Conservation (phyloP, 163 green algal species). For the Chloromonas sp. region DNA sequence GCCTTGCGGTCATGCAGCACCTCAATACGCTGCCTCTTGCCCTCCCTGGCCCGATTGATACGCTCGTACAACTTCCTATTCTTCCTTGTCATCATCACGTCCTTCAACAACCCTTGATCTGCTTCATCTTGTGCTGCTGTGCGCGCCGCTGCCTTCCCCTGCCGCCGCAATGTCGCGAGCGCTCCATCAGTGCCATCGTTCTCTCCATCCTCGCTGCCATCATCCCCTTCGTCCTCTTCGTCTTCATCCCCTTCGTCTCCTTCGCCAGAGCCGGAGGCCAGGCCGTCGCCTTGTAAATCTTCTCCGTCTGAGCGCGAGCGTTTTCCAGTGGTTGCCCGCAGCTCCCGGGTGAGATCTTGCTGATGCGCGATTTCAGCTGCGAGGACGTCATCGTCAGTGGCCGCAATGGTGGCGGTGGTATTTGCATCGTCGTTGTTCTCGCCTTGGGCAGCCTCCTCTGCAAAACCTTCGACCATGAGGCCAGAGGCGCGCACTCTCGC, state of each 20-base stretch:
- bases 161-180: background rate
- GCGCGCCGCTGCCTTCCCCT: background rate
- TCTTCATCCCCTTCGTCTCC: background rate
- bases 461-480: background rate
- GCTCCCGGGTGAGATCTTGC: background rate
- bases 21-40: constrained; percentile 33
- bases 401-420: background rate
- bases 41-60: constrained; percentile 56
- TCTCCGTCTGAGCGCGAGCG: too few species aligned
- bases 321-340: background rate
- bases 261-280: too few species aligned
- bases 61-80: constrained; percentile 79
- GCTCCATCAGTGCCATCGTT: constrained; percentile 17
- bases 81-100: constrained; percentile 90
- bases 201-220: constrained; percentile 6
- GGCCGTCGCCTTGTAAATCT: too few species aligned
- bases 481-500: background rate
- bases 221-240: background rate
- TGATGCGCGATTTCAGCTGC: background rate
- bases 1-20: constrained; percentile 27
- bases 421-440: background rate
- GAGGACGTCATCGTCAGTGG: background rate
- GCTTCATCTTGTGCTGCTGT: constrained; percentile 8
- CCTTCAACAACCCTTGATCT: constrained; percentile 65
- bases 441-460: background rate